These are phyloP conservation scores for Daldinia concentrica DNA, from an alignment of 495 filamentous ascomycete genomes.

Conservation along the genomic window DNA sequence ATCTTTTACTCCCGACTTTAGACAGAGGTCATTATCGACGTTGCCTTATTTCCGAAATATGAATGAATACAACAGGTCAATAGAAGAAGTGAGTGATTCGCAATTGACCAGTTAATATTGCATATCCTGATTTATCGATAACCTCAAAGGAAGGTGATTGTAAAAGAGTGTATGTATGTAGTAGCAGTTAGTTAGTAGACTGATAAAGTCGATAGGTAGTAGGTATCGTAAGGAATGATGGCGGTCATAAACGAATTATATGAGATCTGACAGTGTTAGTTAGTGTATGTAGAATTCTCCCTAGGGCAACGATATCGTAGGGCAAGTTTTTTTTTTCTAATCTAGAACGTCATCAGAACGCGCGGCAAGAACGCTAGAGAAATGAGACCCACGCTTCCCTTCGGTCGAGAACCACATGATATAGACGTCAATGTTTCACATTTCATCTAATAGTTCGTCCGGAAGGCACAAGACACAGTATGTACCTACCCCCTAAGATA, in stretches of 20 bases:
- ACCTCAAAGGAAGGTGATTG: background rate
- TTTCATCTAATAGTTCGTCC: background rate
- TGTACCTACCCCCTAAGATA: background rate
- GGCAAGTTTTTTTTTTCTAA: background rate
- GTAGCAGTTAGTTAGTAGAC: too few relatives aligned
- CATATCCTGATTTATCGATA: background rate
- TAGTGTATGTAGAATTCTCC: background rate
- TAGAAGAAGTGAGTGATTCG: background rate
- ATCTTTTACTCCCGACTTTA: background rate
- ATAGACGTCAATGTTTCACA: background rate
- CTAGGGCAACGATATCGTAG: background rate
- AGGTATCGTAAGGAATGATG: conserved; percentile 4
- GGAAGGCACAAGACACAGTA: conserved; percentile 22
- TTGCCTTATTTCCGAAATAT: background rate
- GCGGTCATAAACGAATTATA: background rate
- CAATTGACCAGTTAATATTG: background rate
- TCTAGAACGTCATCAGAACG: background rate
- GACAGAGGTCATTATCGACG: background rate
- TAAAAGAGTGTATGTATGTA: conserved; percentile 2
- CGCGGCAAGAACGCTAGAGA: conserved; percentile 22
- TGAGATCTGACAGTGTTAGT: background rate
- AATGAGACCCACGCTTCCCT: conserved; percentile 14
- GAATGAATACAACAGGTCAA: background rate
- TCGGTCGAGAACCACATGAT: background rate
- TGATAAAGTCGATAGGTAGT: too few relatives aligned